Conservation (phyloP, 106 monocot species). For the Dendrobium nobile region DNA sequence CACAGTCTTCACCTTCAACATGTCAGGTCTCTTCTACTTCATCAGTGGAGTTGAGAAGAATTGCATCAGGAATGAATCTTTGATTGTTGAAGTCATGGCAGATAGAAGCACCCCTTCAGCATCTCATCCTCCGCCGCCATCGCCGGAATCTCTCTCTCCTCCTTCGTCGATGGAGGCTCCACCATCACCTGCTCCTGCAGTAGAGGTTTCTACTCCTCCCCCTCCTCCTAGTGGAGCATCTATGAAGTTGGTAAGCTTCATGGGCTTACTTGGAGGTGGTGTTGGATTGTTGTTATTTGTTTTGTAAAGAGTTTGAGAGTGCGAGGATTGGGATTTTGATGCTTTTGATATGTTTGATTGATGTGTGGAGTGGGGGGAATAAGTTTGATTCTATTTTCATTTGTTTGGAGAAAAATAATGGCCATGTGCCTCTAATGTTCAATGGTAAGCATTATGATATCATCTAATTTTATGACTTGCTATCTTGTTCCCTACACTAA, state of each 20-base stretch:
- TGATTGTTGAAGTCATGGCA: conserved; percentile 17
- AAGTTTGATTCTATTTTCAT: not conserved
- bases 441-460: not conserved
- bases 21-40: conserved; percentile 51
- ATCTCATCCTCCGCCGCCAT: not conserved
- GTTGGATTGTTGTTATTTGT: conserved; percentile 10
- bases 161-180: not conserved
- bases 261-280: conserved; percentile 16
- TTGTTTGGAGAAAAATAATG: not conserved
- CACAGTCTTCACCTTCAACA: conserved; percentile 40
- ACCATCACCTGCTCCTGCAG: conserved; percentile 5
- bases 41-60: conserved; percentile 43
- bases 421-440: not conserved
- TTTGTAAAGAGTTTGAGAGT: conserved; percentile 1
- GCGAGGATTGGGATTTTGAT: not conserved
- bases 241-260: conserved; percentile 17
- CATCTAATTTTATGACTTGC: not conserved
- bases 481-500: too few relatives aligned
- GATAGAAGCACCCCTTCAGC: conserved; percentile 11
- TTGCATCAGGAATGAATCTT: conserved; percentile 32
- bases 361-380: not conserved
- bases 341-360: conserved; percentile 2
- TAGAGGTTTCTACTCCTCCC: not conserved
- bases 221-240: conserved; percentile 18
- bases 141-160: not conserved